Conservation (phyloP, 306 rosid genomes). For the Ormosia semicastrata region DNA sequence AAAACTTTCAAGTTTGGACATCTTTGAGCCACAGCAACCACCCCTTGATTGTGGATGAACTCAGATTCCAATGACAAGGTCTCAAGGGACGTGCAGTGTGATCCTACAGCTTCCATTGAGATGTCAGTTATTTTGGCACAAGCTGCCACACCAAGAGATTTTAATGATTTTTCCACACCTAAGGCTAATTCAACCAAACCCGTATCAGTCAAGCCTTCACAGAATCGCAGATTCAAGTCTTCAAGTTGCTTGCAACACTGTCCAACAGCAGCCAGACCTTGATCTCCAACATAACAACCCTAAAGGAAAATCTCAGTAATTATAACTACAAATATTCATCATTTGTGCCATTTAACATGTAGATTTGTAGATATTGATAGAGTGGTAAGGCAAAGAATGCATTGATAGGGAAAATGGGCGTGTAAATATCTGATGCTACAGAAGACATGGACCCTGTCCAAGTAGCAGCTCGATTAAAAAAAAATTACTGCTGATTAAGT, state of each 20-base stretch:
- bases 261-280: slow-evolving; percentile 83
- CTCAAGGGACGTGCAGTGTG: slow-evolving; percentile 70
- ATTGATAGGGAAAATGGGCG: background rate
- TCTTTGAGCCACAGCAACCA: slow-evolving; percentile 76
- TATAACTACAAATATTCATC: slow-evolving; percentile 9
- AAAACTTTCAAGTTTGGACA: slow-evolving; percentile 73
- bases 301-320: slow-evolving; percentile 31
- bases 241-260: slow-evolving; percentile 77
- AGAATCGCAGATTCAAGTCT: slow-evolving; percentile 86
- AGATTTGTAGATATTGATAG: background rate
- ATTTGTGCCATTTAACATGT: background rate
- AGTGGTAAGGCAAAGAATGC: slow-evolving; percentile 2
- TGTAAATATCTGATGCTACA: background rate
- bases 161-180: slow-evolving; percentile 74
- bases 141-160: slow-evolving; percentile 84
- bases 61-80: slow-evolving; percentile 80
- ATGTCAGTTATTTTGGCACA: slow-evolving; percentile 82
- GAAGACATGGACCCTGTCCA: background rate
- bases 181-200: slow-evolving; percentile 69
- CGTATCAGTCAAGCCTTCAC: slow-evolving; percentile 82
- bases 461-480: background rate
- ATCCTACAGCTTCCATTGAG: slow-evolving; percentile 80
- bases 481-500: background rate
- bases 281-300: slow-evolving; percentile 99
- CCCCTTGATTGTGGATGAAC: slow-evolving; percentile 75